Evolutionary conservation across 192 early-diverging fungal genomes (phyloP).

Genomic region (Backusella psychrophila): DNA sequence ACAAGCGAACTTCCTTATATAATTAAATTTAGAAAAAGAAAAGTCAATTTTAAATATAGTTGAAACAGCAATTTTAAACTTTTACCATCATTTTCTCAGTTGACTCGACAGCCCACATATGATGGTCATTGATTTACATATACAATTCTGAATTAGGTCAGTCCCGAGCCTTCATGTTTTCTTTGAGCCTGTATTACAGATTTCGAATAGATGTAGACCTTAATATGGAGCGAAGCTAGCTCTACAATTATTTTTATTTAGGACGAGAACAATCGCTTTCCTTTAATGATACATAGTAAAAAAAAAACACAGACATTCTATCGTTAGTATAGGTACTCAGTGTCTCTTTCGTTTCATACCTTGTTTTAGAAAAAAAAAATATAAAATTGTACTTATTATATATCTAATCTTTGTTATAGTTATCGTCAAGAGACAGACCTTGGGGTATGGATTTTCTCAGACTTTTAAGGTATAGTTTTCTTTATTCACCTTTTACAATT

Average conservation of each 20-base stretch:
- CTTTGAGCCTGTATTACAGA: background rate
- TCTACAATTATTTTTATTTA: background rate
- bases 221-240: background rate
- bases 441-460: background rate
- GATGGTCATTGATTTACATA: background rate
- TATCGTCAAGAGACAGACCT: too few species aligned
- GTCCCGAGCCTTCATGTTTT: background rate
- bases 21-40: too few species aligned
- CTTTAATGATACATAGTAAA: background rate
- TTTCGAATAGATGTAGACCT: background rate
- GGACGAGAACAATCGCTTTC: background rate
- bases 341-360: background rate
- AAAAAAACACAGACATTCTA: background rate
- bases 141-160: background rate
- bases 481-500: background rate
- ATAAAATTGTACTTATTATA: background rate
- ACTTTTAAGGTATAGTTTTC: background rate
- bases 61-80: background rate
- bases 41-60: too few species aligned
- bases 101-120: background rate
- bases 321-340: background rate
- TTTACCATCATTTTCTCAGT: background rate
- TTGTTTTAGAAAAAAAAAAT: background rate
- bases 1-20: too few species aligned
- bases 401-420: too few species aligned